Evolutionary conservation across 1,284 basidiomycete species (phyloP), one percentile per base, ranked within the genome.

Genomic region (Ceraceosorus bombacis): DNA sequence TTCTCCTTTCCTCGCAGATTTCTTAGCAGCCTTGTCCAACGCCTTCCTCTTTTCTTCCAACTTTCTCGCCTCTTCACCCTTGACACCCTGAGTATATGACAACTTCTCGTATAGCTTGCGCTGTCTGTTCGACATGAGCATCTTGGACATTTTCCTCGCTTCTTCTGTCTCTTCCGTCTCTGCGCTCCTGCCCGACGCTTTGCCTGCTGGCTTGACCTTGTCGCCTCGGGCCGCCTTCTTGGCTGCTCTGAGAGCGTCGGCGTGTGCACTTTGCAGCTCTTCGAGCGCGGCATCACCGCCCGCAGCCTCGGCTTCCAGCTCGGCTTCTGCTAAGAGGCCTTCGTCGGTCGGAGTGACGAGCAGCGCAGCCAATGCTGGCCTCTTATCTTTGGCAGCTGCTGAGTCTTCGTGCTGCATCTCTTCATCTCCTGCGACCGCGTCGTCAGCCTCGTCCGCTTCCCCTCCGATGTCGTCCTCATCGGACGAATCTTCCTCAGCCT

Each of bases 111-210:
- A 97, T 71, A 98, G 79, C 81, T 95, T 96, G 72, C 87, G 85
- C 80, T 96, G 89, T 81, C 89, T 93, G 81, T 93, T 95, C 81
- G 89, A 94, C 86, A 98, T 87, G 85, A 98, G 85, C 85, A 95
- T 95, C 83, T 94, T 95, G 79, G 91, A 89, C 87, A 96, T 77
- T 54, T 74, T 67, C 53, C 67, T 67, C 51, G 75, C 75, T 62
- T 77, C 90, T 74, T 94, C 88, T 77, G 87, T 82, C 77, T 95
- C 91, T 12, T 79, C 81, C 39, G 81, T 79, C 64, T 62, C 64
- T 68, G 80, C 69, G 76, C 81, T 67, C 58, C 67, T 27, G 27
- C 27, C 27, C 27, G 27, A 27, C 27, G 62, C 56, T 64, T 63
- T 41, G 64, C 55, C 9, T 50, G 53, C 62, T 72, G 65, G 39